Evolutionary conservation across 345 rosid species (phyloP).

Genomic region (Eucalyptus erythrocorys): DNA sequence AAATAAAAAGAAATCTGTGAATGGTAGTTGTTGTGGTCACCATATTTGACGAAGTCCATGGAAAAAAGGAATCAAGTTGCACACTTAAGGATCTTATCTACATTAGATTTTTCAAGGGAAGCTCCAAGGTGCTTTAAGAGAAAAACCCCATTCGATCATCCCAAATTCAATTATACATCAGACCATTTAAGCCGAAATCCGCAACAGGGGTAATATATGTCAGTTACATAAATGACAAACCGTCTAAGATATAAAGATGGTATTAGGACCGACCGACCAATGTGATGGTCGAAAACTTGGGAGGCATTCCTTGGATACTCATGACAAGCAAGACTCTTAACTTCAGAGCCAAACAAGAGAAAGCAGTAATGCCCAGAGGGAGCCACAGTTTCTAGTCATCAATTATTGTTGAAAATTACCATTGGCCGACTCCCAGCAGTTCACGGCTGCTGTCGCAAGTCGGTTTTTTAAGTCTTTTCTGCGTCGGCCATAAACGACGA

Average conservation of each 20-base stretch:
- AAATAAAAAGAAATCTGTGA: background rate
- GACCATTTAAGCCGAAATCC: background rate
- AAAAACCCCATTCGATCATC: background rate
- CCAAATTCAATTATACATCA: background rate
- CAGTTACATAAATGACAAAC: background rate
- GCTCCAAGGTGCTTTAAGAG: background rate
- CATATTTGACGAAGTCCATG: background rate
- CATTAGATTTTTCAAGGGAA: background rate
- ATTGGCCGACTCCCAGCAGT: background rate
- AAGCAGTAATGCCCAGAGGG: background rate
- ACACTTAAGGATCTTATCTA: background rate
- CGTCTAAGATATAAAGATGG: background rate
- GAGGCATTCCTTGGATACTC: background rate
- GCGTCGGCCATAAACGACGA: background rate
- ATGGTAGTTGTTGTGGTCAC: background rate
- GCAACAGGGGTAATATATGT: background rate
- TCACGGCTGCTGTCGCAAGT: background rate
- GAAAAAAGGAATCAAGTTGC: background rate
- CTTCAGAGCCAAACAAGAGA: background rate
- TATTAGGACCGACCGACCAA: background rate
- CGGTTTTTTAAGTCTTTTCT: background rate
- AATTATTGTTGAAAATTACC: background rate
- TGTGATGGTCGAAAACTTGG: background rate
- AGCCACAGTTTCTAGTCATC: background rate
- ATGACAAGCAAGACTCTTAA: background rate